A percentile compares a stretch with the other conserved stretches of the same genome.
Evolutionary conservation across 2,329 filamentous ascomycete genomes (phyloP).

Genomic region (Xylariales sp.): DNA sequence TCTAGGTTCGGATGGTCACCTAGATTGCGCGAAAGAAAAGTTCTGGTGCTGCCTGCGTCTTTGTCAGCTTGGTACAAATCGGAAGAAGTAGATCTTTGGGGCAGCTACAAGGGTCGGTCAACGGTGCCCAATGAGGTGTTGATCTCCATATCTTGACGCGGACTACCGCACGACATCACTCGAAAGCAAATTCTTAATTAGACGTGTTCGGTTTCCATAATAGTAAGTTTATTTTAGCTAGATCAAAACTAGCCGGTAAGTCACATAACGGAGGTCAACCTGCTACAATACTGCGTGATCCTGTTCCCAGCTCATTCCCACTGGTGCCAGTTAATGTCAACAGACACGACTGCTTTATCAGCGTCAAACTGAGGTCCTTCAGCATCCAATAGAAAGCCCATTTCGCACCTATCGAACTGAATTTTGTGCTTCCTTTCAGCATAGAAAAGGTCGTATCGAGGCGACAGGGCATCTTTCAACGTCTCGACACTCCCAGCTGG

Average conservation of each 20-base stretch:
- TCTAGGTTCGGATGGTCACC: background rate
- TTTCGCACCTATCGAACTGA: constrained; percentile 39
- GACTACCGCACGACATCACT: too few relatives aligned
- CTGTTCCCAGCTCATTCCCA: background rate
- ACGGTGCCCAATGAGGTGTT: constrained; percentile 2
- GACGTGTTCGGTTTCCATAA: background rate
- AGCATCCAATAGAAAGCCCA: constrained; percentile 6
- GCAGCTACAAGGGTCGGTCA: background rate
- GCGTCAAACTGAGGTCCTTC: constrained; percentile 7
- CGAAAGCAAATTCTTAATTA: too few relatives aligned
- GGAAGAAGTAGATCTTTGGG: background rate
- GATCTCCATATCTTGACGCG: too few relatives aligned
- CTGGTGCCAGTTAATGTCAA: constrained; percentile 4
- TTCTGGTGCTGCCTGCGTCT: background rate
- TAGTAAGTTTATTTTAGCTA: background rate
- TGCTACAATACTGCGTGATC: background rate
- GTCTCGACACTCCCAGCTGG: constrained; percentile 38
- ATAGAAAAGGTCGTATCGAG: constrained; percentile 41
- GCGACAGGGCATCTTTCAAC: constrained; percentile 37
- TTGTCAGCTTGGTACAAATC: background rate
- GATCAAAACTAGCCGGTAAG: background rate
- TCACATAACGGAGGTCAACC: background rate
- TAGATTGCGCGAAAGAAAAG: background rate
- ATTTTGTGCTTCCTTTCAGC: constrained; percentile 31
- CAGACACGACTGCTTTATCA: background rate